Evolutionary conservation across 2,329 filamentous ascomycete species (phyloP).

Genomic region (Hirsutella minnesotensis): DNA sequence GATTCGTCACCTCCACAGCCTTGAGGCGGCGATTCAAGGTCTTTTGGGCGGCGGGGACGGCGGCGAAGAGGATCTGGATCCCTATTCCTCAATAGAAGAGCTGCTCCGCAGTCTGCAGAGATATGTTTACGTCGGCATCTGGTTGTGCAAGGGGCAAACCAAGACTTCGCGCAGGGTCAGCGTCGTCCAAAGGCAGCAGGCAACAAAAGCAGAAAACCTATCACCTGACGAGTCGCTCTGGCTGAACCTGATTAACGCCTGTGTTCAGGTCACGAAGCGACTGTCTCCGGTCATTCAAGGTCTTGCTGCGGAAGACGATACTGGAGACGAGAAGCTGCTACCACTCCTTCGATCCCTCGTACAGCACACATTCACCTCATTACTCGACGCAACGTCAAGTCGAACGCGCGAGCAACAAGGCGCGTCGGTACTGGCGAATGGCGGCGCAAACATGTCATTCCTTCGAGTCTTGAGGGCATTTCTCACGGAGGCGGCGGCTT

Average conservation of each 20-base stretch:
- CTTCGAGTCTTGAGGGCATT: conserved; percentile 83
- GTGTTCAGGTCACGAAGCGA: conserved; percentile 51
- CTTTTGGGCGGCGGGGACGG: conserved; percentile 52
- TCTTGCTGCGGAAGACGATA: conserved; percentile 13
- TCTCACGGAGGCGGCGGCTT: conserved; percentile 66
- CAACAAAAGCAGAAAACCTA: conserved; percentile 28
- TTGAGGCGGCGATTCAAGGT: conserved; percentile 68
- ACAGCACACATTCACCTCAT: conserved; percentile 80
- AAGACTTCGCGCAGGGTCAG: conserved; percentile 40
- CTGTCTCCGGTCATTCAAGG: conserved; percentile 43
- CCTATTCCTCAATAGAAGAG: conserved; percentile 58
- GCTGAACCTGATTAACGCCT: conserved; percentile 48
- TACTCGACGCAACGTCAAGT: conserved; percentile 63
- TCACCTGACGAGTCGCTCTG: conserved; percentile 44
- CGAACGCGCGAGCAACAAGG: conserved; percentile 20
- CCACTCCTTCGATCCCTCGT: conserved; percentile 64
- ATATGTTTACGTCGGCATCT: conserved; percentile 85
- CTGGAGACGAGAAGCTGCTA: conserved; percentile 51
- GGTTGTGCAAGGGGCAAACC: conserved; percentile 83
- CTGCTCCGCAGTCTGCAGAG: conserved; percentile 72
- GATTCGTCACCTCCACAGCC: conserved; percentile 64
- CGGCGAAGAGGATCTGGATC: conserved; percentile 33
- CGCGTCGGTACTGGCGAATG: conserved; percentile 22
- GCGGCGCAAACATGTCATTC: conserved; percentile 60
- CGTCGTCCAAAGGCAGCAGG: conserved; percentile 38